These are phyloP conservation scores for Penicillium bialowiezense DNA, from an alignment of 495 filamentous ascomycete genomes.

Conservation along the genomic window DNA sequence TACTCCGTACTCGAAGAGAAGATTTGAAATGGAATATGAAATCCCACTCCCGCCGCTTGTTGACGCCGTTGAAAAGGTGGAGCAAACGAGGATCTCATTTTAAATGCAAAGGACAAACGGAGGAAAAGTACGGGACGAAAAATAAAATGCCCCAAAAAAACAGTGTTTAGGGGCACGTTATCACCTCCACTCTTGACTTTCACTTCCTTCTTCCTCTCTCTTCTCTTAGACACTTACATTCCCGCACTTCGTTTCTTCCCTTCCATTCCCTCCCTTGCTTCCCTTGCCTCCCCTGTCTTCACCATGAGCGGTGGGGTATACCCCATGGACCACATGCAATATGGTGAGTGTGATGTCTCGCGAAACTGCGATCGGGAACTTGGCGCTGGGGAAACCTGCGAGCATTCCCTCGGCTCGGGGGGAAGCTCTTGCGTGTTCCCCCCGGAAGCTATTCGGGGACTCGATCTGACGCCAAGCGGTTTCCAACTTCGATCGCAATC, in stretches of 20 bases:
- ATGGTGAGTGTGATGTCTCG: constrained; percentile 18
- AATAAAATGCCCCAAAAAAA: too few species aligned
- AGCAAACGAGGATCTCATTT: too few species aligned
- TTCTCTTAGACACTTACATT: neutral
- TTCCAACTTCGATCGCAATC: neutral
- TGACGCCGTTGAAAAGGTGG: too few species aligned
- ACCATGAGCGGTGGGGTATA: constrained; percentile 27
- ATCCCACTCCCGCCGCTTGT: too few species aligned
- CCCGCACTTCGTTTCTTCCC: constrained; percentile 1
- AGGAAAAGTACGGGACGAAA: too few species aligned
- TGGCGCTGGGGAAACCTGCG: too few species aligned
- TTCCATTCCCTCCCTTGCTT: constrained; percentile 3
- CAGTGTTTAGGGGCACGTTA: too few species aligned
- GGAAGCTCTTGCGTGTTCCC: neutral
- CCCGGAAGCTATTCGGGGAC: neutral
- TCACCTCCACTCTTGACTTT: too few species aligned
- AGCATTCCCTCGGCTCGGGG: too few species aligned
- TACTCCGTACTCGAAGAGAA: neutral
- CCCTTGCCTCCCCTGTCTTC: constrained; percentile 6
- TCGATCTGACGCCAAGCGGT: neutral
- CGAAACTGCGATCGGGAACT: too few species aligned
- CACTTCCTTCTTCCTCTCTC: neutral
- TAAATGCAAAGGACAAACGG: too few species aligned
- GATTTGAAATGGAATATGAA: too few species aligned
- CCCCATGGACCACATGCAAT: constrained; percentile 24